Conservation (phyloP, 2,329 filamentous ascomycete genomes). For the Aspergillus ochraceus region DNA sequence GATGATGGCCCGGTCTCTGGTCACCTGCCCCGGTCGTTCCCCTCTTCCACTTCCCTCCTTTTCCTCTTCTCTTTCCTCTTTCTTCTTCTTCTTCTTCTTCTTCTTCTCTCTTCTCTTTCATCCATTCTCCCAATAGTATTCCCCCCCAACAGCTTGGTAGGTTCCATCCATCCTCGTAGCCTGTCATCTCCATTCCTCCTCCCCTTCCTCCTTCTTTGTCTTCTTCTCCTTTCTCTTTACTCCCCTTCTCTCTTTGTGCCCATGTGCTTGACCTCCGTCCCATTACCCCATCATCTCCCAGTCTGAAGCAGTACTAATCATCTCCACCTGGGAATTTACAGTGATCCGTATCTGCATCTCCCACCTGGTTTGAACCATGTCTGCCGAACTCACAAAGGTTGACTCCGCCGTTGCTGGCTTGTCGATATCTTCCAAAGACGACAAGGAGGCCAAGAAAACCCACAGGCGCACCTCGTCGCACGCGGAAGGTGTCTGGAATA, state of each 20-base stretch:
- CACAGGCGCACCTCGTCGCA: constrained; percentile 73
- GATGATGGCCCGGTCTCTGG: constrained; percentile 10
- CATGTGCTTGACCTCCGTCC: not conserved
- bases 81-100: constrained; percentile 9
- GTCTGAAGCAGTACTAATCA: not conserved
- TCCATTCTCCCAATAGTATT: not conserved
- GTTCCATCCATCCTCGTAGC: constrained; percentile 10
- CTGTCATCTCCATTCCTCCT: not conserved
- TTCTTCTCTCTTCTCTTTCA: constrained; percentile 8
- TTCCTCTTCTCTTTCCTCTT: constrained; percentile 4
- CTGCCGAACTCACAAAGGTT: constrained; percentile 75
- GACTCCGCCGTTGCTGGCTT: constrained; percentile 87
- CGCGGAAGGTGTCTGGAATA: constrained; percentile 73
- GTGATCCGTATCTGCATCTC: constrained; percentile 1
- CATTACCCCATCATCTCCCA: not conserved
- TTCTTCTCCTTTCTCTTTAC: constrained; percentile 11
- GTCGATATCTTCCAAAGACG: constrained; percentile 65
- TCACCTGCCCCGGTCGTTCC: constrained; percentile 31
- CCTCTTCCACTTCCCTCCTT: constrained; percentile 11
- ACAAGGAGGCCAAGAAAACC: constrained; percentile 56
- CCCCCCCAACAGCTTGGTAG: constrained; percentile 7
- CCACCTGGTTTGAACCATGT: constrained; percentile 45
- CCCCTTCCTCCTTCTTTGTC: constrained; percentile 6
- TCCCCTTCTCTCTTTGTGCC: constrained; percentile 9
- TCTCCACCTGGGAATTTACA: not conserved